Percentiles rank a stretch among this genome's conserved stretches.
Evolutionary conservation across 1,284 basidiomycete species (phyloP).

Genomic region (Tylopilus sp.): DNA sequence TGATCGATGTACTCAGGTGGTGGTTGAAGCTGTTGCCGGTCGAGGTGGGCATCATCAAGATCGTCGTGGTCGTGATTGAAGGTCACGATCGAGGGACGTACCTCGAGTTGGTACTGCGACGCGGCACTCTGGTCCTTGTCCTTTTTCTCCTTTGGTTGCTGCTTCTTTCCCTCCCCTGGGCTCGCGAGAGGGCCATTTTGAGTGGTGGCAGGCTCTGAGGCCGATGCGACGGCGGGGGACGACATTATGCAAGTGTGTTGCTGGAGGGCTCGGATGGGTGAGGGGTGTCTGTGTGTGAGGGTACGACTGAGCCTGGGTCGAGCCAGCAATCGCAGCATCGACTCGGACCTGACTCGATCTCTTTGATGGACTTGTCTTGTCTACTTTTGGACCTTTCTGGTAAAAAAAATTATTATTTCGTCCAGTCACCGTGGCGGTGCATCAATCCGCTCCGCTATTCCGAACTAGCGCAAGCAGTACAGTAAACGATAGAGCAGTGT

Average conservation of each 20-base stretch:
- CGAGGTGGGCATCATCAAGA: neutral
- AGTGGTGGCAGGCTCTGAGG: slow-evolving; percentile 37
- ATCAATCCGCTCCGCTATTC: too few relatives aligned
- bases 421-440: too few relatives aligned
- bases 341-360: slow-evolving; percentile 19
- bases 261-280: neutral
- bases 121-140: slow-evolving; percentile 40
- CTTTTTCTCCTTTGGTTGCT: slow-evolving; percentile 48
- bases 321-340: slow-evolving; percentile 28
- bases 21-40: slow-evolving; percentile 64
- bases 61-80: neutral
- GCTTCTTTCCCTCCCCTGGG: slow-evolving; percentile 37
- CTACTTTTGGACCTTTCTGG: slow-evolving; percentile 28
- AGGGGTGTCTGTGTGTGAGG: slow-evolving; percentile 3
- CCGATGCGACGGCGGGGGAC: slow-evolving; percentile 35
- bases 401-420: neutral
- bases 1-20: slow-evolving; percentile 86
- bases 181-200: slow-evolving; percentile 31
- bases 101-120: slow-evolving; percentile 61
- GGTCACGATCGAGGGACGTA: slow-evolving; percentile 24
- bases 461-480: too few relatives aligned
- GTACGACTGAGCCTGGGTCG: slow-evolving; percentile 22
- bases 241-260: slow-evolving; percentile 23
- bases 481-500: neutral
- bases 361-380: slow-evolving; percentile 1